phyloP scores from a whole-genome alignment of 108 stramenopile species.

The Pseudonitzschia pungens region DNA sequence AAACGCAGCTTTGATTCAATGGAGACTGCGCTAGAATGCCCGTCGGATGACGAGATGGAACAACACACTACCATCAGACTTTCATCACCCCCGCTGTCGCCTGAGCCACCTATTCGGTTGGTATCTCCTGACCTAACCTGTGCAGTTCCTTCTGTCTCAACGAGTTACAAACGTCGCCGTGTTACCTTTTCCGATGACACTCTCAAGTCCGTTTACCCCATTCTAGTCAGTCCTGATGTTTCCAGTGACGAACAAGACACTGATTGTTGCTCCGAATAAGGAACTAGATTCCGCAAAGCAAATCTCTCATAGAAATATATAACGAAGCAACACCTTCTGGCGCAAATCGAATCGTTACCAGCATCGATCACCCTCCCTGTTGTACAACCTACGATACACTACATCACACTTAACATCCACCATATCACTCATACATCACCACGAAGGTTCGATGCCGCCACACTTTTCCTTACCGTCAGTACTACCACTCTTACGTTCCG shows the following conservation, averaged over 20 bases:
- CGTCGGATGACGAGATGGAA: conserved; percentile 15
- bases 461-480: background rate
- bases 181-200: conserved; percentile 43
- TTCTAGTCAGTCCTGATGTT: conserved; percentile 44
- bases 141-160: background rate
- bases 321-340: background rate
- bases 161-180: conserved; percentile 26
- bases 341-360: background rate
- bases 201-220: conserved; percentile 44
- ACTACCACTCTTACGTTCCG: too few relatives aligned
- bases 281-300: background rate
- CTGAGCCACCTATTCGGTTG: conserved; percentile 32
- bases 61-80: conserved; percentile 7
- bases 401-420: background rate
- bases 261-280: conserved; percentile 12
- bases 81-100: conserved; percentile 41
- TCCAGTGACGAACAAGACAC: conserved; percentile 39
- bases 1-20: conserved; percentile 53
- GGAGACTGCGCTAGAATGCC: conserved; percentile 18
- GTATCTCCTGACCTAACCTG: conserved; percentile 44
- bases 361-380: background rate
- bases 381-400: background rate
- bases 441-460: background rate
- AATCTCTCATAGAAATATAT: background rate
- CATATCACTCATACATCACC: background rate